Conservation (phyloP, 306 rosid genomes). For the Hippophae tibetana region DNA sequence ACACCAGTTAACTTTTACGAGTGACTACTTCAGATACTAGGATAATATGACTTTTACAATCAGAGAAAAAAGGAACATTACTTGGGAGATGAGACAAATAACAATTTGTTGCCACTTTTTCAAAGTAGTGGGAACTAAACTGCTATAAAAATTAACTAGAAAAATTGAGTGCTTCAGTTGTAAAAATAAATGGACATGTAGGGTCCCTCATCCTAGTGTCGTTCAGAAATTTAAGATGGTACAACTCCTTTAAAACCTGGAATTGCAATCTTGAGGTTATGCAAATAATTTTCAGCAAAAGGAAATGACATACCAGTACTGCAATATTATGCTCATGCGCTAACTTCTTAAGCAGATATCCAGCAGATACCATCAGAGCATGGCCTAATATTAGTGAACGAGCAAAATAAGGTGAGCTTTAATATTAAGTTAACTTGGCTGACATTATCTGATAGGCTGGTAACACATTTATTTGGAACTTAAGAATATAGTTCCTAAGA, state of each 20-base stretch:
- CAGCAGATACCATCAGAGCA: constrained; percentile 78
- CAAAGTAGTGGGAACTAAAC: too few species aligned
- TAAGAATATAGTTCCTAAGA: too few species aligned
- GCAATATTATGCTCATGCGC: constrained; percentile 76
- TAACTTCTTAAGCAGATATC: constrained; percentile 65
- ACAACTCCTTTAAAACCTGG: background rate
- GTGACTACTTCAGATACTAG: too few species aligned
- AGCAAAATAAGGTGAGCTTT: constrained; percentile 17
- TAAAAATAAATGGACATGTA: too few species aligned
- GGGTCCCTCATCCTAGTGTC: too few species aligned
- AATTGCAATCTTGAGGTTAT: background rate
- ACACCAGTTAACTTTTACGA: too few species aligned
- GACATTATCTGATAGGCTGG: background rate
- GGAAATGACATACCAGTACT: constrained; percentile 45
- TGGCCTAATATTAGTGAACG: constrained; percentile 50
- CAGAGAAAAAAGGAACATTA: background rate
- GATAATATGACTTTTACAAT: background rate
- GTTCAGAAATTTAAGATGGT: background rate
- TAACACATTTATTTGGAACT: too few species aligned
- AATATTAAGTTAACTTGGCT: background rate
- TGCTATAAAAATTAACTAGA: too few species aligned
- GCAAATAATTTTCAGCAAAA: background rate
- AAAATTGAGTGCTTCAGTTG: too few species aligned
- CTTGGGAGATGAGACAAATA: too few species aligned
- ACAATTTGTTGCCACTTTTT: too few species aligned